Percentiles rank a stretch among this genome's conserved stretches.
Evolutionary conservation across 2,329 filamentous ascomycete species (phyloP).

Genomic region (Endocalyx cinctus): DNA sequence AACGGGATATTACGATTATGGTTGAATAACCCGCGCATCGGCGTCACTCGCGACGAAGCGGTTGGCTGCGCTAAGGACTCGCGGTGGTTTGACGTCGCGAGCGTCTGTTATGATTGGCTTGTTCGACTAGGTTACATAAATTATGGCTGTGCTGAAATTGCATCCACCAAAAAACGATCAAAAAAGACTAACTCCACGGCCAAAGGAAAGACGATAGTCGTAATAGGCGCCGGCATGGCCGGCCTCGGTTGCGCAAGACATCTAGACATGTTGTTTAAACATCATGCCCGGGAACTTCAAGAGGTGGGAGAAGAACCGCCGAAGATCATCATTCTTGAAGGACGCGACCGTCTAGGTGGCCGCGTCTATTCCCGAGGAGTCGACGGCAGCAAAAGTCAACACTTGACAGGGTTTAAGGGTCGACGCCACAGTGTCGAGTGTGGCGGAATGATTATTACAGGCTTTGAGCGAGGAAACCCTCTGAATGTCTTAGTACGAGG

Average conservation of each 20-base stretch:
- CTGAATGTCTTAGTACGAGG: conserved; percentile 86
- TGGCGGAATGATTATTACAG: conserved; percentile 97
- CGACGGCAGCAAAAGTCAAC: conserved; percentile 51
- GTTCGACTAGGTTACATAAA: conserved; percentile 91
- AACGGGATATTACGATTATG: conserved; percentile 91
- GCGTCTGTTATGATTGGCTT: conserved; percentile 88
- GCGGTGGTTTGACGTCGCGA: conserved; percentile 85
- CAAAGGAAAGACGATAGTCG: conserved; percentile 69
- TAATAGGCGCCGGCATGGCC: conserved; percentile 92
- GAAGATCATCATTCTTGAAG: conserved; percentile 77
- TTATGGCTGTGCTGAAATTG: conserved; percentile 82
- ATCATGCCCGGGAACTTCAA: conserved; percentile 67
- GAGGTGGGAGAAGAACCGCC: conserved; percentile 65
- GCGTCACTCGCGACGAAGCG: conserved; percentile 78
- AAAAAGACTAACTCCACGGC: conserved; percentile 38
- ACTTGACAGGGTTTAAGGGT: conserved; percentile 48
- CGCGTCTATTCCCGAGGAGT: conserved; percentile 82
- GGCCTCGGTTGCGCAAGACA: conserved; percentile 90
- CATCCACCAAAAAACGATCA: conserved; percentile 37
- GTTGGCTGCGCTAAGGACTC: conserved; percentile 83
- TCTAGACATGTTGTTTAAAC: conserved; percentile 76
- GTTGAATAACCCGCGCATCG: conserved; percentile 78
- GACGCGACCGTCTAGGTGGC: conserved; percentile 80
- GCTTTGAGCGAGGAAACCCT: conserved; percentile 92
- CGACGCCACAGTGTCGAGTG: conserved; percentile 82